Evolutionary conservation across 129 eudicot species (phyloP), one percentile per base, ranked within the genome.

Genomic region (Escallonia herrerae): DNA sequence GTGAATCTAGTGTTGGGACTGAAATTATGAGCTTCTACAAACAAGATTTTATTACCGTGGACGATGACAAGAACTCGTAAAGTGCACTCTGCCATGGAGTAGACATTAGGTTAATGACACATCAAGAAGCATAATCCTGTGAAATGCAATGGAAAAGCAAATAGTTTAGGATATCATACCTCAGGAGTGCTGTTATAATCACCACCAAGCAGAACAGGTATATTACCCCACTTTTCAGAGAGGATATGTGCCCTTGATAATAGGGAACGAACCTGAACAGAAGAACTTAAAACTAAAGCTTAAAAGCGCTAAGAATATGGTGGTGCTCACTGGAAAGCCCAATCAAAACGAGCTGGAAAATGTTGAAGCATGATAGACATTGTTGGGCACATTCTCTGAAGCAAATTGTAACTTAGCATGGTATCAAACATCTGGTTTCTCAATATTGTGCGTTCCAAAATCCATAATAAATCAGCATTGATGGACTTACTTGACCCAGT

Each of bases 161-260:
- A 68, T 2, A 44, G 65, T 51, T 43, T 22, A 44, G 43, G 69
- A 56, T 37, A 15, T 7, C 64, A 53, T 50, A 79, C 83, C 83
- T 79, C 76, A 38, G 83, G 83, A 53, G 78, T 70, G 74, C 76
- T 74, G 64, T 69, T 79, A 58, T 46, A 73, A 65, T 79, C 83
- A 60, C 83, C 83, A 43, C 76, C 79, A 64, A 79, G 83, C 41
- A 79, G 70, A 44, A 79, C 64, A 43, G 83, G 83, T 38, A 66
- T 57, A 62, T 66, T 49, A 7, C 73, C 79, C 83, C 83, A 79
- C 70, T 79, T 70, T 61, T 69, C 53, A 39, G 83, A 74, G 47
- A 79, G 72, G 8, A 9, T 61, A 38, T 79, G 73, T 6, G 83
- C 83, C 79, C 44, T 62, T 56, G 62, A 63, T 14, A 66, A 40